Conservation (phyloP, 371 early-diverging fungal species). For the Entomophthora muscae region DNA sequence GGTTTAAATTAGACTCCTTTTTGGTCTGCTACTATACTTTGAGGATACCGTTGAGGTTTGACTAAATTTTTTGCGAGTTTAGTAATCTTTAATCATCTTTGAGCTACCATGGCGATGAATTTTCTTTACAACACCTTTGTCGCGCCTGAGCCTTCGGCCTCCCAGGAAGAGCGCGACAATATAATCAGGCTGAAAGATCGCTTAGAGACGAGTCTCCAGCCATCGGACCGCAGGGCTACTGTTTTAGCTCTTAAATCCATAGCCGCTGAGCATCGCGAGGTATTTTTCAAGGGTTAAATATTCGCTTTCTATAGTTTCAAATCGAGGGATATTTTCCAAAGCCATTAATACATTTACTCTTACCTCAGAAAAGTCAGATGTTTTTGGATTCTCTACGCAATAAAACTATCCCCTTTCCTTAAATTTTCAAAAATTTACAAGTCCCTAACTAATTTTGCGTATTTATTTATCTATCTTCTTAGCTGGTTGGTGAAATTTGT, state of each 20-base stretch:
- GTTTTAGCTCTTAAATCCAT: conserved; percentile 74
- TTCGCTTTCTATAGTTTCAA: too few species aligned
- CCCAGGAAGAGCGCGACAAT: conserved; percentile 41
- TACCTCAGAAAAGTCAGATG: too few species aligned
- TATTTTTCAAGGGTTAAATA: conserved; percentile 13
- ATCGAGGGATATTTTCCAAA: too few species aligned
- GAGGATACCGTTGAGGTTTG: too few species aligned
- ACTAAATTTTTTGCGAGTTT: not conserved
- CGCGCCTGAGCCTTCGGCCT: not conserved
- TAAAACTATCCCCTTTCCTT: too few species aligned
- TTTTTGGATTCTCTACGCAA: too few species aligned
- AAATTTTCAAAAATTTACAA: too few species aligned
- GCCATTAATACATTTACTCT: too few species aligned
- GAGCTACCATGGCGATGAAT: conserved; percentile 6
- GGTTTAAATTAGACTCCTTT: too few species aligned
- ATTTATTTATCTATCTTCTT: too few species aligned
- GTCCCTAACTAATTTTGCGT: too few species aligned
- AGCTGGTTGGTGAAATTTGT: not conserved
- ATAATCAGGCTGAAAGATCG: conserved; percentile 75
- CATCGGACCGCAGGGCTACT: conserved; percentile 80
- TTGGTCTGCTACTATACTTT: too few species aligned
- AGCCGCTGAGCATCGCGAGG: conserved; percentile 56
- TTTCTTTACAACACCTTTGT: conserved; percentile 7
- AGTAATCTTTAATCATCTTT: not conserved
- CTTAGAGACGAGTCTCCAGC: conserved; percentile 55